Base-by-base conservation (phyloP, 768 basidiomycete species). In the Lentinula edodes region DNA sequence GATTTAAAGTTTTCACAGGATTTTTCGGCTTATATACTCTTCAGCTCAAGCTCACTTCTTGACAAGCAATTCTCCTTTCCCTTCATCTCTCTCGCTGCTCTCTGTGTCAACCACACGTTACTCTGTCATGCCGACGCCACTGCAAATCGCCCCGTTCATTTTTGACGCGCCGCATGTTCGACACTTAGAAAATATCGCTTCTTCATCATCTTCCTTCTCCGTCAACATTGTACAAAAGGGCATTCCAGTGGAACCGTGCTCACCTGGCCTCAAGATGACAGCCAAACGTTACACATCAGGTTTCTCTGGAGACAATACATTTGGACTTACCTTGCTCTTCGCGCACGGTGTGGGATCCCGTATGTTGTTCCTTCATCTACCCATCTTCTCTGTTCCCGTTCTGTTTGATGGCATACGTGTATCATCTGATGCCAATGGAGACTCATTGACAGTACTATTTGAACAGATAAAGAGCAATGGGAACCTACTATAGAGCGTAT, bases 391-490 rank as follows among this genome's bases (percentile, higher is more conserved):
- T 13, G 41, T 43, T 35, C 15, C n/a, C 15, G 51, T 48, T 48
- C n/a, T 18, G 20, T 48, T 12, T 48, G 46, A 48, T 48, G 46
- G 20, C 46, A 4, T 16, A 45, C 46, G 46, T 18, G 20, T 20
- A 48, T 48, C 46, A 48, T 20, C 46, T 48, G 18, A 48, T 48
- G 46, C 5, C 20, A 2, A 28, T 23, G 46, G 20, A 45, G n/a
- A 15, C 2, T 10, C 18, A 8, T n/a, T 48, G 46, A 36, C 35
- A 13, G 6, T 52, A 5, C 36, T 51, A 16, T 42, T 32, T 58
- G 5, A 20, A 48, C 46, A 84, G 83, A 82, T 66, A 83, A 84
- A 63, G 82, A 84, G 64, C 77, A 80, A 64, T 84, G 82, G 82
- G 82, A 83, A 61, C 78, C 81, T 1, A 73, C 74, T 3, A 75